Conservation (phyloP, 768 basidiomycete genomes). For the Rhodotorula toruloides region DNA sequence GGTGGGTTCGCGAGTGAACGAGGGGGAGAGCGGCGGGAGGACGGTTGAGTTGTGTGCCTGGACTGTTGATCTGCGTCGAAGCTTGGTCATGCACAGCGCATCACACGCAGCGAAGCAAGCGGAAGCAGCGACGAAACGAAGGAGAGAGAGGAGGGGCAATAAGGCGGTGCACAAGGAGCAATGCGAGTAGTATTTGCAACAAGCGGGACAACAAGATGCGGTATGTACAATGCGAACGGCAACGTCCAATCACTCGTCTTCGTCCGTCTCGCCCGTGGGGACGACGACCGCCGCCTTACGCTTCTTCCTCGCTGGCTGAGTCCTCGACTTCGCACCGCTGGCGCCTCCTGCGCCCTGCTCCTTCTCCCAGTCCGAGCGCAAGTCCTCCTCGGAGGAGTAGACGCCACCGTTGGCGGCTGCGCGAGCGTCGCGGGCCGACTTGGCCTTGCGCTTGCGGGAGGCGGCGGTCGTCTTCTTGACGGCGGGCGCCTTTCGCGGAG, state of each 20-base stretch:
- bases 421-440: slow-evolving; percentile 13
- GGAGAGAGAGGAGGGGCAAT: not conserved
- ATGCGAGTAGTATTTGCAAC: not conserved
- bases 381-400: slow-evolving; percentile 26
- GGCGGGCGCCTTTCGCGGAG: not conserved
- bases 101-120: not conserved
- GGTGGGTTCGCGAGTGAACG: not conserved
- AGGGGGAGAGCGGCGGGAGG: not conserved
- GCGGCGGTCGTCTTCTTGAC: slow-evolving; percentile 11
- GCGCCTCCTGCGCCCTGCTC: not conserved
- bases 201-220: not conserved
- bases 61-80: not conserved
- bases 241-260: not conserved
- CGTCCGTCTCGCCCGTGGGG: not conserved
- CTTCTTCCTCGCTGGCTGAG: slow-evolving; percentile 8
- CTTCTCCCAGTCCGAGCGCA: not conserved
- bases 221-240: not conserved
- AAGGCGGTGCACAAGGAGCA: not conserved
- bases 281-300: not conserved
- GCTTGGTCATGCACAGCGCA: not conserved
- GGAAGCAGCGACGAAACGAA: not conserved
- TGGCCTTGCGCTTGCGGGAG: slow-evolving; percentile 2
- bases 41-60: too few species aligned
- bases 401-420: slow-evolving; percentile 19
- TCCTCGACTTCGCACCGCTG: not conserved